Evolutionary conservation across 1,284 basidiomycete genomes (phyloP), one percentile per base, ranked within the genome.

Genomic region (Pseudozyma sp.): DNA sequence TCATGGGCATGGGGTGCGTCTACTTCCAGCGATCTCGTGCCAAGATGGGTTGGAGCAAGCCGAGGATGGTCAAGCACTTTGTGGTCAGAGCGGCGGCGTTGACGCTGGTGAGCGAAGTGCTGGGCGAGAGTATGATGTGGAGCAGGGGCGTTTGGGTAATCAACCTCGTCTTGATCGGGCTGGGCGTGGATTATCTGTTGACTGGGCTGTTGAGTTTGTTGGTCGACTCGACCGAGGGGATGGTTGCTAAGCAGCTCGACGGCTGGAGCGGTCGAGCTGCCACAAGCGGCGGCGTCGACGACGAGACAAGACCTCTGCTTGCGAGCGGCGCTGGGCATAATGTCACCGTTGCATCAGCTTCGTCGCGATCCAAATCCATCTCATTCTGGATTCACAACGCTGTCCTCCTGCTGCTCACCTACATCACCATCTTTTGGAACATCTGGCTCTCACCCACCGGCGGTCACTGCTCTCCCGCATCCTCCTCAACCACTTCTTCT

Each of bases 1-100:
- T 80, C 5, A 58, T 78, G 45, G 78, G 78, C 14, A 77, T 80
- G 70, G 78, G 78, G 0, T 50, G 65, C 7, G 77, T 73, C 2
- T 80, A 75, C 49, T 78, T 78, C 17, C 61, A 62, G 33, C 52
- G 57, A 11, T 70, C 60, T 0, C 44, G 75, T 2, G 53, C 56
- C 2, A 59, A 40, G 17, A 55, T 74, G 1, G 68, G 70, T 1
- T 75, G 71, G 78, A 34, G 50, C 3, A 43, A 31, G 1, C 10
- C 8, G 2, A 54, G 54, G 29, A 54, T 75, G 63, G 33, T 54
- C 3, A 24, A 48, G 13, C 75, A 79, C 19, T 67, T 74, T 34
- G 49, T 52, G 30, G 40, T 61, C 8, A 59, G 78, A 3, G 63
- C 64, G 7, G 8, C 70, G 0, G 73, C 65, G 3, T 48, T 80